Percentiles rank a stretch among this genome's conserved stretches.
phyloP scores from a whole-genome alignment of 805 yeast genomes.

The Nakazawaea holstii region DNA sequence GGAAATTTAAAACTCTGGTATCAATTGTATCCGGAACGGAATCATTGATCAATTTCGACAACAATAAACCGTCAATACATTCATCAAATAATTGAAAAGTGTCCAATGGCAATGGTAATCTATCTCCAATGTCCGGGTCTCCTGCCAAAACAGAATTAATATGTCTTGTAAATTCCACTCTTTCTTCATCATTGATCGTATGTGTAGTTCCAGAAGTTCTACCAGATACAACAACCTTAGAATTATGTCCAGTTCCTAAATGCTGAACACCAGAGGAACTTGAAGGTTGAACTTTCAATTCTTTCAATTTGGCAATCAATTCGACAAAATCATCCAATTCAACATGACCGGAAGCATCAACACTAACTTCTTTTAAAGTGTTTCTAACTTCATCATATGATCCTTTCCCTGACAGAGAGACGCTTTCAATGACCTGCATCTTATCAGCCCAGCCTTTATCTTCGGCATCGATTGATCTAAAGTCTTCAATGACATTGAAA shows the following conservation, averaged over 20 bases:
- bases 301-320: conserved; percentile 75
- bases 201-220: conserved; percentile 90
- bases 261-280: conserved; percentile 31
- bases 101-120: conserved; percentile 90
- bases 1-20: conserved; percentile 90
- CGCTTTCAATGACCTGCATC: conserved; percentile 79
- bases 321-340: conserved; percentile 93
- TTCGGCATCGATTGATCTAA: conserved; percentile 78
- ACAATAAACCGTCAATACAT: conserved; percentile 89
- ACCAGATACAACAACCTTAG: conserved; percentile 80
- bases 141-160: conserved; percentile 89
- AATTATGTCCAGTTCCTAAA: conserved; percentile 43
- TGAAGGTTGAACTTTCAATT: conserved; percentile 24
- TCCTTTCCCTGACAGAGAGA: conserved; percentile 73
- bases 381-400: conserved; percentile 92
- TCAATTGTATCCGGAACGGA: conserved; percentile 98
- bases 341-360: conserved; percentile 95
- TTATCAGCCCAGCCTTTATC: conserved; percentile 95
- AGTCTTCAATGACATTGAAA: conserved; percentile 79
- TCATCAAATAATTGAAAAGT: conserved; percentile 95
- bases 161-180: conserved; percentile 93
- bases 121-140: conserved; percentile 74
- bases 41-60: conserved; percentile 92
- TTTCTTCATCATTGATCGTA: conserved; percentile 95
- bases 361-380: conserved; percentile 82